These are phyloP conservation scores for Euphorbia corollata DNA, from an alignment of 441 rosid genomes.

Conservation along the genomic window DNA sequence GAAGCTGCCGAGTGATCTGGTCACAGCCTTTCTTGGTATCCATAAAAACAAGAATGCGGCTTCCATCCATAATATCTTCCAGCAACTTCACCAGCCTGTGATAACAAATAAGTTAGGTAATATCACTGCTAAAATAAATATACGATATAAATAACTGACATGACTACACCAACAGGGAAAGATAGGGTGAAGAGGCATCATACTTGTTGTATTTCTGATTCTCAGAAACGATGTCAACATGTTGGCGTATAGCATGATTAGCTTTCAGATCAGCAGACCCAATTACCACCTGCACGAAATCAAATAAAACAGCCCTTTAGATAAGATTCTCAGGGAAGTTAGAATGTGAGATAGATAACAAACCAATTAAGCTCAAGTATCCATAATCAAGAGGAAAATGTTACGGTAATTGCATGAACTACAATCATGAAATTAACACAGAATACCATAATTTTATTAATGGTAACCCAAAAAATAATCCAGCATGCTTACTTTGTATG, in stretches of 20 bases:
- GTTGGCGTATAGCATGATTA: constrained; percentile 83
- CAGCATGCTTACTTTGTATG: constrained; percentile 72
- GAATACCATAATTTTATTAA: constrained; percentile 1
- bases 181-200: constrained; percentile 1
- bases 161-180: neutral
- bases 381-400: neutral
- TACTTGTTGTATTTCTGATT: constrained; percentile 92
- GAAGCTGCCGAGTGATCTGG: constrained; percentile 91
- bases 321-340: neutral
- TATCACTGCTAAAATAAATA: neutral
- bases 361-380: neutral
- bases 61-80: constrained; percentile 98
- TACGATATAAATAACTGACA: neutral
- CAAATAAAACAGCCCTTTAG: neutral
- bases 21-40: constrained; percentile 98
- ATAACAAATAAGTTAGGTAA: constrained; percentile 13
- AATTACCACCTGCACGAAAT: constrained; percentile 54
- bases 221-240: constrained; percentile 83
- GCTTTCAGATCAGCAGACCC: constrained; percentile 90
- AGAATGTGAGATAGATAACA: neutral
- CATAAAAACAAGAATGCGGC: constrained; percentile 81
- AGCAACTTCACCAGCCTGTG: constrained; percentile 80
- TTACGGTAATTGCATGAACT: neutral
- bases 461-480: neutral
- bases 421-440: constrained; percentile 5